Evolutionary conservation across 495 filamentous ascomycete species (phyloP).

Genomic region (Neurospora hispaniola): DNA sequence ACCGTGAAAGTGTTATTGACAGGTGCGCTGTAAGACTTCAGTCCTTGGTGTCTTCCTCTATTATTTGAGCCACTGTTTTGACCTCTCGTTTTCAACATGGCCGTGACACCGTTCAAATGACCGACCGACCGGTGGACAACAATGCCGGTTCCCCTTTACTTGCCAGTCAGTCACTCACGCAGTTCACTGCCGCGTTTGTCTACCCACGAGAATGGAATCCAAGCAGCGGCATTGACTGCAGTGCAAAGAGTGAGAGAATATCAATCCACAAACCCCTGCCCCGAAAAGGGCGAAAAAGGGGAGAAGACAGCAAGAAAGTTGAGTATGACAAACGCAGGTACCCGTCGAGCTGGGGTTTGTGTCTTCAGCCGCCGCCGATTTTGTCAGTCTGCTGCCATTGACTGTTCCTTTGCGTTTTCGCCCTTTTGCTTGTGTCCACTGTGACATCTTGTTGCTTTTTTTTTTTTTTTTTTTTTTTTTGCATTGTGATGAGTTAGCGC

Average conservation of each 20-base stretch:
- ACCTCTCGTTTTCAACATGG: not conserved
- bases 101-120: not conserved
- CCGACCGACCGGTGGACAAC: not conserved
- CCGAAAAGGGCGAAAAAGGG: not conserved
- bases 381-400: not conserved
- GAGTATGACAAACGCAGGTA: not conserved
- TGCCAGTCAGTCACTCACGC: not conserved
- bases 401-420: not conserved
- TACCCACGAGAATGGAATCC: not conserved
- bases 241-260: not conserved
- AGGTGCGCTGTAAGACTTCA: not conserved
- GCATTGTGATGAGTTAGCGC: not conserved
- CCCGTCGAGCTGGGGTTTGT: not conserved
- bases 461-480: too few relatives aligned
- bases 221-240: not conserved
- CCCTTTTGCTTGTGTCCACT: not conserved
- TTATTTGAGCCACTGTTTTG: not conserved
- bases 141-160: not conserved
- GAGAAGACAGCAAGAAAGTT: not conserved
- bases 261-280: not conserved
- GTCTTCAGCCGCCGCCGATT: not conserved
- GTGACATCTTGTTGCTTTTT: not conserved
- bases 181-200: not conserved
- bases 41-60: not conserved
- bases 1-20: not conserved